Percentiles rank a stretch among this genome's conserved stretches.
phyloP scores from a whole-genome alignment of 1,139 yeast genomes.

The Taphrina wiesneri region DNA sequence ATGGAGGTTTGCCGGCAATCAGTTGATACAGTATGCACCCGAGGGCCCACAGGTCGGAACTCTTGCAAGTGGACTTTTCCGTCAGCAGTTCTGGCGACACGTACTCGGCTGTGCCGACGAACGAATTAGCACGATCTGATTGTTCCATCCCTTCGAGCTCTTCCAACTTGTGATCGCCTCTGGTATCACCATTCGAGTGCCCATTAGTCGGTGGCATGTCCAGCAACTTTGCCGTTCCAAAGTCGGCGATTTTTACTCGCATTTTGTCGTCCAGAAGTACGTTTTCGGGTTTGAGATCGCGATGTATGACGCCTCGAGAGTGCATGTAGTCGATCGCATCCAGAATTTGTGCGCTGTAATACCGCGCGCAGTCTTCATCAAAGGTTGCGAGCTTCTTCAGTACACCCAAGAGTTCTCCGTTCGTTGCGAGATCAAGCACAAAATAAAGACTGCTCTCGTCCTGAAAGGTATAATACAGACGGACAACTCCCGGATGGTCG shows the following conservation, averaged over 20 bases:
- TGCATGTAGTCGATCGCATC: constrained; percentile 89
- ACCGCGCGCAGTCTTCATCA: constrained; percentile 73
- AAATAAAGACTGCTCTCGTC: constrained; percentile 85
- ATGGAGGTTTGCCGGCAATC: constrained; percentile 94
- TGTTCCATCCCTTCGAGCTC: constrained; percentile 42
- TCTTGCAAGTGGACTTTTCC: constrained; percentile 79
- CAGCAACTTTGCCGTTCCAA: constrained; percentile 91
- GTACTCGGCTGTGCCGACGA: constrained; percentile 82
- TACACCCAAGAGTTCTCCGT: constrained; percentile 82
- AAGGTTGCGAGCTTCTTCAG: constrained; percentile 70
- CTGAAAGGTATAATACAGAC: constrained; percentile 88
- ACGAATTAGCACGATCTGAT: constrained; percentile 73
- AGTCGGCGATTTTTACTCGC: constrained; percentile 90
- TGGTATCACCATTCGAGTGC: constrained; percentile 51
- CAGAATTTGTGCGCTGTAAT: constrained; percentile 72
- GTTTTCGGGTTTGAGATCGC: constrained; percentile 95
- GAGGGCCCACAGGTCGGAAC: constrained; percentile 93
- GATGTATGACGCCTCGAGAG: constrained; percentile 77
- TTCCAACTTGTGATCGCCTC: constrained; percentile 42
- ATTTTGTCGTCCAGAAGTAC: constrained; percentile 71
- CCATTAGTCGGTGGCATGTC: constrained; percentile 45
- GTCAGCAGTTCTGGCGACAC: constrained; percentile 92
- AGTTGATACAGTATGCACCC: constrained; percentile 93
- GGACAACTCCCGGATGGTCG: constrained; percentile 82
- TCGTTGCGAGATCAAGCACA: constrained; percentile 88